phyloP scores from a whole-genome alignment of 805 yeast species.

The Pichia thaimueangensis region DNA sequence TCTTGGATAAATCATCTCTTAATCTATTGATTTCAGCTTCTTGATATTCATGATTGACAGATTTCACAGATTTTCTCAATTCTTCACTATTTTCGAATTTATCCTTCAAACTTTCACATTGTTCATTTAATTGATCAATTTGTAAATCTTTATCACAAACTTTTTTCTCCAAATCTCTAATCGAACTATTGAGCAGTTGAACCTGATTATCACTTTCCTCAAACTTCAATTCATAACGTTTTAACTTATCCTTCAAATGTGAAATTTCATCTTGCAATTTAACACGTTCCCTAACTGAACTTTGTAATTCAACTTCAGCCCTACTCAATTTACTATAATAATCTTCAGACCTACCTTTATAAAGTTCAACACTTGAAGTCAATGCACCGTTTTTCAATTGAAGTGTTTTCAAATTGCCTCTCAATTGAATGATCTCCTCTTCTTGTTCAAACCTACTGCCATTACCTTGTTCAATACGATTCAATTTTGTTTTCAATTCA shows the following conservation, averaged over 20 bases:
- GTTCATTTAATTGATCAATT: constrained; percentile 41
- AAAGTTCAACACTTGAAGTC: constrained; percentile 47
- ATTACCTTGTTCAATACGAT: constrained; percentile 25
- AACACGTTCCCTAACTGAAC: constrained; percentile 57
- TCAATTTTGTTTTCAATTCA: constrained; percentile 30
- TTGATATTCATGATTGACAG: constrained; percentile 25
- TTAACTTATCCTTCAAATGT: constrained; percentile 43
- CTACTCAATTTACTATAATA: constrained; percentile 66
- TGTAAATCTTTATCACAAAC: constrained; percentile 54
- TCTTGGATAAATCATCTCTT: constrained; percentile 45
- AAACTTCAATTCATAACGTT: constrained; percentile 46
- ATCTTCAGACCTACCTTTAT: constrained; percentile 67
- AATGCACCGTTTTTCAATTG: constrained; percentile 52
- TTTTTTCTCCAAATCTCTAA: constrained; percentile 47
- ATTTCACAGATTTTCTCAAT: constrained; percentile 28
- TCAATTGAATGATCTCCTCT: constrained; percentile 38
- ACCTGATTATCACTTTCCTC: constrained; percentile 46
- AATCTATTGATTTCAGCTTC: constrained; percentile 49
- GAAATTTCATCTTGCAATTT: constrained; percentile 44
- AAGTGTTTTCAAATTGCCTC: constrained; percentile 51
- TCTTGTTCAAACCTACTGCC: constrained; percentile 28
- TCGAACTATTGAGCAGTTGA: constrained; percentile 45
- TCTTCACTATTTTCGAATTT: constrained; percentile 40
- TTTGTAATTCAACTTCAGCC: constrained; percentile 66
- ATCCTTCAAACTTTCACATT: constrained; percentile 46